phyloP scores from a whole-genome alignment of 2,329 filamentous ascomycete species.

The Colletotrichum sp. region DNA sequence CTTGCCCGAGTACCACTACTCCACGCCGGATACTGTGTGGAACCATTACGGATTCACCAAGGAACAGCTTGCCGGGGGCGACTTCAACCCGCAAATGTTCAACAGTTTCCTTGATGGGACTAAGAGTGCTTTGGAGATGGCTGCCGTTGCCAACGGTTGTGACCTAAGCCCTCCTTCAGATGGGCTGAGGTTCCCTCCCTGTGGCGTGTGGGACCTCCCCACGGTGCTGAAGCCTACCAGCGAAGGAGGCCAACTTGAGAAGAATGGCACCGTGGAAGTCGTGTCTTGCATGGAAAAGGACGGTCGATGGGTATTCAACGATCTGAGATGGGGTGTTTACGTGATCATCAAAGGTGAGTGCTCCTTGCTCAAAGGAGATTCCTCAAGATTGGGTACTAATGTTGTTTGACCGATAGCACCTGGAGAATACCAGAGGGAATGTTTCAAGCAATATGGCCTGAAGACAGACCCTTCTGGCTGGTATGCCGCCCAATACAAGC shows the following conservation, averaged over 20 bases:
- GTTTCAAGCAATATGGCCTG: conserved; percentile 48
- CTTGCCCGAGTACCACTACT: conserved; percentile 48
- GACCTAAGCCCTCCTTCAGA: conserved; percentile 42
- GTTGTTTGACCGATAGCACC: conserved; percentile 23
- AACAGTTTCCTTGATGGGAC: conserved; percentile 54
- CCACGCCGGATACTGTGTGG: conserved; percentile 51
- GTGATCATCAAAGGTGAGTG: neutral
- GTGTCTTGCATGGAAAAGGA: conserved; percentile 44
- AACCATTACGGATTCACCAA: conserved; percentile 49
- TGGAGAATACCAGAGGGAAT: conserved; percentile 44
- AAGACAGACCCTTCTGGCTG: conserved; percentile 44
- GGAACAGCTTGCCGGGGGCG: conserved; percentile 43
- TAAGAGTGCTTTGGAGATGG: conserved; percentile 51
- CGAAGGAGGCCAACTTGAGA: conserved; percentile 45
- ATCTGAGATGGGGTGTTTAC: neutral
- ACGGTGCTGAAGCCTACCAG: conserved; percentile 40
- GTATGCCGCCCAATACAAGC: conserved; percentile 50
- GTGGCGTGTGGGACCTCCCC: conserved; percentile 45
- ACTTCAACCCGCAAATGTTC: conserved; percentile 54
- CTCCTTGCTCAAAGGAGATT: fast-evolving
- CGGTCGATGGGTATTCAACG: neutral
- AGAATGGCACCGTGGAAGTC: conserved; percentile 48
- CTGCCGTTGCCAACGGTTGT: conserved; percentile 50
- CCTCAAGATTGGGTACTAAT: neutral
- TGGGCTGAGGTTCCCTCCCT: conserved; percentile 48